Percentiles rank a stretch among this genome's conserved stretches.
These are phyloP conservation scores for Calophaca sinica DNA, from an alignment of 306 rosid species.

Conservation along the genomic window DNA sequence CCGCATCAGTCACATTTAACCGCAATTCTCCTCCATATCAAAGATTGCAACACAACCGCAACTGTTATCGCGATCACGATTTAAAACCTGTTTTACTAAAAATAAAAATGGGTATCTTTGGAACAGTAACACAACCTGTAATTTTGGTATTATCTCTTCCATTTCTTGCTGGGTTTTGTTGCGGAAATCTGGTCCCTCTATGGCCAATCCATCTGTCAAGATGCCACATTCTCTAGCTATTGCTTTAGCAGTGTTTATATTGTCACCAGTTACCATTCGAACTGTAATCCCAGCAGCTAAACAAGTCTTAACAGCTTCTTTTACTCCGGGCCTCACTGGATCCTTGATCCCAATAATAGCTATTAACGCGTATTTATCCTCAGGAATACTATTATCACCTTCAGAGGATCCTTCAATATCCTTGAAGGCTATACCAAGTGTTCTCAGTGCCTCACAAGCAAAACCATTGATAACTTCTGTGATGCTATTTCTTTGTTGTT, in stretches of 20 bases:
- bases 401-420: constrained; percentile 54
- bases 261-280: constrained; percentile 96
- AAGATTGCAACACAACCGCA: background rate
- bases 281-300: constrained; percentile 79
- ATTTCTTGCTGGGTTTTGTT: constrained; percentile 62
- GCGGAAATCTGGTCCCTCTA: constrained; percentile 87
- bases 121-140: constrained; percentile 66
- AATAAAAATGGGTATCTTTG: background rate
- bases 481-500: constrained; percentile 57
- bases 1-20: background rate
- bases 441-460: constrained; percentile 82
- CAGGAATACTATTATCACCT: constrained; percentile 57
- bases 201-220: constrained; percentile 85
- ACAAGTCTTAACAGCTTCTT: constrained; percentile 82
- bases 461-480: constrained; percentile 64
- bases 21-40: background rate
- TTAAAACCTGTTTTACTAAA: too few species aligned
- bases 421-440: constrained; percentile 74
- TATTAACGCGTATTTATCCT: constrained; percentile 62
- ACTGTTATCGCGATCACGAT: background rate
- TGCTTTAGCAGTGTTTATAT: constrained; percentile 92
- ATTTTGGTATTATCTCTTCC: constrained; percentile 74
- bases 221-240: constrained; percentile 95
- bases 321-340: constrained; percentile 89
- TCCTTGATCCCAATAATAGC: constrained; percentile 87